Conservation (phyloP, 305 asterid species). For the Fraxinus paxiana region DNA sequence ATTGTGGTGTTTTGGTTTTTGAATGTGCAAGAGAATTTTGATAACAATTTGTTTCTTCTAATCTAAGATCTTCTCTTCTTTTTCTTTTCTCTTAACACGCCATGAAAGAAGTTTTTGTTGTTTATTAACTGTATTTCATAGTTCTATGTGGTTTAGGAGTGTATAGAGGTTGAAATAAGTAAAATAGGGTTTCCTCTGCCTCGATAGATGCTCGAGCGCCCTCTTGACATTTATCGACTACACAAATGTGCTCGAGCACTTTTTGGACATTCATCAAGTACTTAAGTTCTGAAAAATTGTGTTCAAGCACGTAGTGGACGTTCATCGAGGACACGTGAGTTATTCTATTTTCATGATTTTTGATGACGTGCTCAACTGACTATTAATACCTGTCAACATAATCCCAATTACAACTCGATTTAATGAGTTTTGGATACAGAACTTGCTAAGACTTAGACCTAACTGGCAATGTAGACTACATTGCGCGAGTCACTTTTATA, state of each 20-base stretch:
- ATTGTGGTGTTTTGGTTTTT: not conserved
- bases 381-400: not conserved
- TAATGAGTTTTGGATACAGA: too few species aligned
- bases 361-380: not conserved
- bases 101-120: not conserved
- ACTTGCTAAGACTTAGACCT: not conserved
- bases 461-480: not conserved
- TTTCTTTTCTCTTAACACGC: not conserved
- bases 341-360: not conserved
- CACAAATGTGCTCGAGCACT: not conserved
- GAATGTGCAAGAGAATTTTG: not conserved
- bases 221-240: not conserved
- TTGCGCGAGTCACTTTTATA: not conserved
- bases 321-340: not conserved
- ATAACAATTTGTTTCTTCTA: not conserved
- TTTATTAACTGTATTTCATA: not conserved
- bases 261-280: too few species aligned
- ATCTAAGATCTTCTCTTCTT: not conserved
- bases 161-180: not conserved
- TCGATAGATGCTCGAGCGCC: not conserved
- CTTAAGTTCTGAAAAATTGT: not conserved
- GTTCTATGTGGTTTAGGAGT: not conserved
- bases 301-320: not conserved
- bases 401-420: not conserved
- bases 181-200: not conserved